Base-by-base conservation (phyloP, 2,329 filamentous ascomycete genomes). In the Nemania diffusa region DNA sequence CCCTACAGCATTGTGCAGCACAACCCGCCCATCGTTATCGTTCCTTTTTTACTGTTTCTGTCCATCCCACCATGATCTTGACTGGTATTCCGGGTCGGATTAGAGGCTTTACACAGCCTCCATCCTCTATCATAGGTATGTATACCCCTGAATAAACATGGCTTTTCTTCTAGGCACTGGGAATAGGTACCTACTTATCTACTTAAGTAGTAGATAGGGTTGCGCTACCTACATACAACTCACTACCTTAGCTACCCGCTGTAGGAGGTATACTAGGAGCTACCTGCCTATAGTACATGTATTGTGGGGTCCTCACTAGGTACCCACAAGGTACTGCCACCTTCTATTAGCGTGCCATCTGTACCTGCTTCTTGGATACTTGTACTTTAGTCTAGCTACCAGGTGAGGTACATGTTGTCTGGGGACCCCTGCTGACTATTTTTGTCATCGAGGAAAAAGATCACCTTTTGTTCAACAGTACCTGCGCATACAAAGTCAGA, bases 391-490 rank as follows among this genome's bases (percentile, higher is more conserved):
- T 11, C 24, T 5, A 50, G 40, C 50, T 61, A 58, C 29, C 50
- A 53, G 24, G 11, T 29, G n/a, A n/a, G n/a, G n/a, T n/a, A n/a
- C n/a, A n/a, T n/a, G n/a, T n/a, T n/a, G 22, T n/a, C 11, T 29
- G 17, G 8, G 15, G 51, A 62, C 56, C 69, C 66, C 57, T 69
- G 69, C 69, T 70, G 58, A 70, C 59, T 69, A 69, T 70, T 70
- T 70, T 64, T 68, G 66, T 70, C 66, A 66, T 70, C 50, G 68
- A 65, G 51, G 53, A 66, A 66, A 66, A 66, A 70, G 62, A 63
- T 68, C 65, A 50, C 51, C 64, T 69, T 37, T 59, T 62, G 57
- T 46, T 64, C 26, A 66, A 60, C 44, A 61, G 46, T 11, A 48
- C 48, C 42, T 46, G n/a, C n/a, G n/a, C n/a, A n/a, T n/a, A 51